Base-by-base conservation (phyloP, 257 asterid genomes). In the Henckelia pumila region DNA sequence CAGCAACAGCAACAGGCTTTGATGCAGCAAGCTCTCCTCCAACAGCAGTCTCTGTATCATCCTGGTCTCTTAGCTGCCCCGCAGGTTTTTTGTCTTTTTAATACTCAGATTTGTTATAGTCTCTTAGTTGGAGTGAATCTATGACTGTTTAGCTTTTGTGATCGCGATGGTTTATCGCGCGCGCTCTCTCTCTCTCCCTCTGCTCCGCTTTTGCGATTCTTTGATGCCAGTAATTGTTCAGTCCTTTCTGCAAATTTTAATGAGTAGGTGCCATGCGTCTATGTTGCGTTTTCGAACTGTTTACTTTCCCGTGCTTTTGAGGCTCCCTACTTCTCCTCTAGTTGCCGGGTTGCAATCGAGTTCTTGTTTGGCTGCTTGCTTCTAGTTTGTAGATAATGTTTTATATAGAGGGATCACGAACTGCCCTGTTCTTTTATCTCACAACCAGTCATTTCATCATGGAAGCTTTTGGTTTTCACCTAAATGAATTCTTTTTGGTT, bases 1-100 rank as follows among this genome's bases (percentile, higher is more conserved):
- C 95, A 83, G 71, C 96, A 92, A 59, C 96, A 89, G 7, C 98
- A 89, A 5, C 91, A 83, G 73, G 96, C 95, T 59, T 69, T 92
- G 90, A 89, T 92, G 95, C 98, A 89, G 75, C 98, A 92, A 76
- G 98, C 96, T 72, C 86, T 92, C 71, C 88, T 92, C 53, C 96
- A 89, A 63, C 98, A 92, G 59, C 98, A 85, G 80, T 79, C 96
- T 60, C 87, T 92, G 32, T 89, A 92, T 61, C 96, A 89, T 66
- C 96, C 96, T 20, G 98, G 92, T 62, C 86, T 92, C 60, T 69
- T 92, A 86, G 96, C 96, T 79, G 83, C 96, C 76, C 92, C 98
- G 11, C 98, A 88, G 96, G 98, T 92, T 73, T 16, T 3, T n/a
- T n/a, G n/a, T n/a, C n/a, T n/a, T 63, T 55, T 59, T 7, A 13